These are phyloP conservation scores for Hypsizygus marmoreus DNA, from an alignment of 768 basidiomycete species.

Conservation along the genomic window DNA sequence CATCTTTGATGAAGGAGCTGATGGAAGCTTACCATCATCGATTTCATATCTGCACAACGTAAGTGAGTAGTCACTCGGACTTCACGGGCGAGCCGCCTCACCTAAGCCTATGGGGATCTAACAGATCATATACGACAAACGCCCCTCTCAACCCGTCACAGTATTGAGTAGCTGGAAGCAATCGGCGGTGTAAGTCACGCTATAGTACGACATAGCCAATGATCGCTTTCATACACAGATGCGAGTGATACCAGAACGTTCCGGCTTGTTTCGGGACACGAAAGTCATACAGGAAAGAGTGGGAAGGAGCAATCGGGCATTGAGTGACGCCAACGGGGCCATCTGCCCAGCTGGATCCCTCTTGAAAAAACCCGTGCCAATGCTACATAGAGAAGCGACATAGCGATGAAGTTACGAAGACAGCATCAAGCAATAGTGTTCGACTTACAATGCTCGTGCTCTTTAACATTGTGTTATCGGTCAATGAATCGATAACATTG, in stretches of 20 bases:
- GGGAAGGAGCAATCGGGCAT: constrained; percentile 44
- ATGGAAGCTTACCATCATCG: constrained; percentile 10
- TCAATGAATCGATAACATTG: constrained; percentile 47
- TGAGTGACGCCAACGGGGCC: constrained; percentile 45
- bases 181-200: neutral
- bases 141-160: constrained; percentile 45
- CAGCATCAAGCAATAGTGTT: neutral
- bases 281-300: constrained; percentile 48
- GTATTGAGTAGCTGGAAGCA: constrained; percentile 31
- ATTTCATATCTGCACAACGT: constrained; percentile 24
- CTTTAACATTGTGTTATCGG: constrained; percentile 33
- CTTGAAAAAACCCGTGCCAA: constrained; percentile 56
- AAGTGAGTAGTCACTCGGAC: no score
- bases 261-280: constrained; percentile 25
- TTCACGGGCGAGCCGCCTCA: no score
- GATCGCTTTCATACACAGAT: neutral
- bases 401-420: neutral
- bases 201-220: no score
- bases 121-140: constrained; percentile 34
- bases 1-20: constrained; percentile 3
- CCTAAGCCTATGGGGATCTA: constrained; percentile 28
- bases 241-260: constrained; percentile 42
- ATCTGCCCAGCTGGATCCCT: constrained; percentile 44
- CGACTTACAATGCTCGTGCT: constrained; percentile 32
- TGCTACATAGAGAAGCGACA: no score